Percentiles rank a stretch among this genome's conserved stretches.
These are phyloP conservation scores for Infundibulicybe gibba DNA, from an alignment of 768 basidiomycete species.

Conservation along the genomic window DNA sequence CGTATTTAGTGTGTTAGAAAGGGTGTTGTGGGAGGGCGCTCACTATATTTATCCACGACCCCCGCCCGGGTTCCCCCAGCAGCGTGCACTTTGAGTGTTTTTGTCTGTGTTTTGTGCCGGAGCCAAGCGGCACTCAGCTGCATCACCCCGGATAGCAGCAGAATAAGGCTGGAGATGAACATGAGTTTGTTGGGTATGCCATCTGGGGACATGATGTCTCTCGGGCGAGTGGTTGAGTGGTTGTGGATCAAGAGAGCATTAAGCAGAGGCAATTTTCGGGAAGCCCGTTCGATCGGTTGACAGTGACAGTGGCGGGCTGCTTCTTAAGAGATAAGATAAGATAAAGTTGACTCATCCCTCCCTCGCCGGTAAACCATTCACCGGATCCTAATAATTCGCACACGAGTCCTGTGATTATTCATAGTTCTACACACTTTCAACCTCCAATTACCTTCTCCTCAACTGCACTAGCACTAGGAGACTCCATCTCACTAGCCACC, in stretches of 20 bases:
- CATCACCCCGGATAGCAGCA: conserved; percentile 1
- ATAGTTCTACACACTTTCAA: no score
- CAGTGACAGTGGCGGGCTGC: no score
- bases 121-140: conserved; percentile 2
- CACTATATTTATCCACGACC: not conserved
- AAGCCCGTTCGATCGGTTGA: no score
- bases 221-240: not conserved
- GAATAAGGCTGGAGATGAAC: not conserved
- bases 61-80: not conserved
- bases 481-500: conserved; percentile 1
- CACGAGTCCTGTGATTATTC: no score
- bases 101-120: not conserved
- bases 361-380: no score
- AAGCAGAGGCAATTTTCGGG: no score
- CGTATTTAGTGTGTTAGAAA: not conserved
- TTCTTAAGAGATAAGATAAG: no score
- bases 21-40: not conserved
- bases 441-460: no score
- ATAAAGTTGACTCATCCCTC: no score
- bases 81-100: not conserved
- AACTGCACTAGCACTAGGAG: no score
- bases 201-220: not conserved
- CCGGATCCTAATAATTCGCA: no score
- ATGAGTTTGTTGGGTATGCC: not conserved
- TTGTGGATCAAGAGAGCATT: not conserved